Evolutionary conservation across 2,329 filamentous ascomycete species (phyloP), one percentile per base, ranked within the genome.

Genomic region (Capronia americana): DNA sequence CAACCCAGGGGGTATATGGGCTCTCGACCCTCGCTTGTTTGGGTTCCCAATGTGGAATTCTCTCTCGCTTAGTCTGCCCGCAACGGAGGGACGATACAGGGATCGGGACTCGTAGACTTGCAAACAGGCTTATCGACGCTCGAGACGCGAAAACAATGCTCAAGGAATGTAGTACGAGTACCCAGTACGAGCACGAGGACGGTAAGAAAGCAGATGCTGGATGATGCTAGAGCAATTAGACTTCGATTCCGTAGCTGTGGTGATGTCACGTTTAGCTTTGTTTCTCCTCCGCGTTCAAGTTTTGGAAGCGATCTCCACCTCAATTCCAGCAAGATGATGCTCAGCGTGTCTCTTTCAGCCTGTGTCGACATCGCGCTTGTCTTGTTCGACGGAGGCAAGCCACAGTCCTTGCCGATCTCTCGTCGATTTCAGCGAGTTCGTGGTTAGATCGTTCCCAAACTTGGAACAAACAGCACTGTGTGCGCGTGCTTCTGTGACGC

Each of bases 401-500:
- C 57, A 59, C 57, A 59, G 26, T 24, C 10, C 20, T n/a, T 59
- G 57, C 26, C 57, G 57, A 59, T 59, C 57, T 26, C 41, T 59
- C 11, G 44, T 54, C 48, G 46, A 59, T 61, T 50, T 10, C 46
- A 38, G 48, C 58, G 26, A 61, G 48, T 41, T 44, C 50, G 24
- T 28, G 58, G 48, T 26, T 44, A 61, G 58, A 54, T 54, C 28
- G 30, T 53, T 34, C 58, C 46, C 48, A n/a, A 59, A 50, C 41
- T 59, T 50, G 57, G 57, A 59, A 59, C 57, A 50, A 44, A 44
- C 58, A 41, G 58, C 28, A 26, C 48, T 7, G n/a, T 61, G 58
- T 54, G 57, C 41, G 57, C 57, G 57, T 59, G 57, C 41, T 44
- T 38, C 58, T 32, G 55, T 51, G 54, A 58, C 57, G 62, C 62